Percentiles rank a stretch among this genome's conserved stretches.
phyloP scores from a whole-genome alignment of 1,284 basidiomycete genomes.

The Fomitopsis betulina region DNA sequence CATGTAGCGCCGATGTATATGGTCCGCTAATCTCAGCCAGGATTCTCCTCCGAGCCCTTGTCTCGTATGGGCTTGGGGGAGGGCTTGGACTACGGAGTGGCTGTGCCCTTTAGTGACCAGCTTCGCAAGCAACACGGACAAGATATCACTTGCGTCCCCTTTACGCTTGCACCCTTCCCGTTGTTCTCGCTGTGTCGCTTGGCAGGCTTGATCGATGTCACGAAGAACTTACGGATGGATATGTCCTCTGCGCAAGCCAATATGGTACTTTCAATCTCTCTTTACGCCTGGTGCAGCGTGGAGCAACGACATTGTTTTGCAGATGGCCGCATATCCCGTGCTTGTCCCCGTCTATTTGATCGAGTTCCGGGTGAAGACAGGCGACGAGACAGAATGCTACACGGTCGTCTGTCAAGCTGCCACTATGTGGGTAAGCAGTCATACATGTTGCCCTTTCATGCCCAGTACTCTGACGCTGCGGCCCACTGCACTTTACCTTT shows the following conservation, averaged over 20 bases:
- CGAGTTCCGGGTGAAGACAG: slow-evolving; percentile 22
- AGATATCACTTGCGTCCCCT: slow-evolving; percentile 27
- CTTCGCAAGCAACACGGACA: slow-evolving; percentile 29
- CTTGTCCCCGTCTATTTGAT: slow-evolving; percentile 38
- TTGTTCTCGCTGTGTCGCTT: slow-evolving; percentile 10
- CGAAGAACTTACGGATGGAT: slow-evolving; percentile 25
- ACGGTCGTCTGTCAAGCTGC: slow-evolving; percentile 33
- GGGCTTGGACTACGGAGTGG: slow-evolving; percentile 11
- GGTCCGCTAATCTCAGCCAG: slow-evolving; percentile 11
- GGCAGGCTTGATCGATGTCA: background rate
- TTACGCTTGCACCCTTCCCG: slow-evolving; percentile 14
- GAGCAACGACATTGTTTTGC: background rate
- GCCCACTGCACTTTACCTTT: too few species aligned
- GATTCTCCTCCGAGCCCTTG: slow-evolving; percentile 24
- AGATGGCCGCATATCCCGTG: slow-evolving; percentile 39
- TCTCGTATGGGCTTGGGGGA: slow-evolving; percentile 25
- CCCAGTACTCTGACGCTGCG: too few species aligned
- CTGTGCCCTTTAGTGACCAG: slow-evolving; percentile 30
- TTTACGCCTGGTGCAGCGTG: background rate
- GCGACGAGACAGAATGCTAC: slow-evolving; percentile 10
- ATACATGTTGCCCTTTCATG: too few species aligned
- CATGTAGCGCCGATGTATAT: background rate
- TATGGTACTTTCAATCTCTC: slow-evolving; percentile 21
- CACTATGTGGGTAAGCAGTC: slow-evolving; percentile 21
- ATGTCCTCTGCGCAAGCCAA: slow-evolving; percentile 28